Conservation (phyloP, 2,329 filamentous ascomycete genomes). For the Sarocladium kiliense region DNA sequence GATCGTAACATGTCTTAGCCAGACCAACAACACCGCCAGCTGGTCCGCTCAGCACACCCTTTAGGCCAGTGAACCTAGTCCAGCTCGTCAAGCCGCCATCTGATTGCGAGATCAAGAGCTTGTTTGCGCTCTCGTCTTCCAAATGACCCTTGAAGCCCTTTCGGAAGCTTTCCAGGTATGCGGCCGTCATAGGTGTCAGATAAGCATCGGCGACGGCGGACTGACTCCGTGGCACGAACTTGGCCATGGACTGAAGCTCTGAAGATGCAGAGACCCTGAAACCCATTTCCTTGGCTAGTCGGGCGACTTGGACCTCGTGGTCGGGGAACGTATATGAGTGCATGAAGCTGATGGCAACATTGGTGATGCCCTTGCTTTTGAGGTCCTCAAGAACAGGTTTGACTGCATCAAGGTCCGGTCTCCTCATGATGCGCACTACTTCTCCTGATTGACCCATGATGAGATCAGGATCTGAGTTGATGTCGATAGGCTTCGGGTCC, state of each 20-base stretch:
- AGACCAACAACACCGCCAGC: conserved; percentile 22
- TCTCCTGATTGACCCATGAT: conserved; percentile 64
- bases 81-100: conserved; percentile 23
- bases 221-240: conserved; percentile 37
- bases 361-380: conserved; percentile 50
- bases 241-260: conserved; percentile 33
- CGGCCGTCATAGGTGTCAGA: conserved; percentile 32
- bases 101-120: conserved; percentile 19
- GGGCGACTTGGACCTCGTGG: conserved; percentile 40
- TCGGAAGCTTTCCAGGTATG: conserved; percentile 23
- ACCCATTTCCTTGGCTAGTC: conserved; percentile 34
- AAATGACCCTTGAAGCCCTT: conserved; percentile 21
- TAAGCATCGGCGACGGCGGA: conserved; percentile 39
- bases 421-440: conserved; percentile 59
- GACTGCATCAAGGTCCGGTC: conserved; percentile 51
- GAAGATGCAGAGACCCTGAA: conserved; percentile 22
- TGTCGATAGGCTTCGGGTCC: conserved; percentile 38
- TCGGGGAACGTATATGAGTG: conserved; percentile 62
- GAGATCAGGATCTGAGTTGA: conserved; percentile 43
- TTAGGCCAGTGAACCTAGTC: conserved; percentile 21
- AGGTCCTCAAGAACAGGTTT: conserved; percentile 52
- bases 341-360: conserved; percentile 58
- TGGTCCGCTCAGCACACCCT: conserved; percentile 21
- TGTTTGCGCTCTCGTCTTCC: conserved; percentile 20
- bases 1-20: conserved; percentile 21